Conservation (phyloP, 768 basidiomycete genomes). For the Leccinum sublutescens region DNA sequence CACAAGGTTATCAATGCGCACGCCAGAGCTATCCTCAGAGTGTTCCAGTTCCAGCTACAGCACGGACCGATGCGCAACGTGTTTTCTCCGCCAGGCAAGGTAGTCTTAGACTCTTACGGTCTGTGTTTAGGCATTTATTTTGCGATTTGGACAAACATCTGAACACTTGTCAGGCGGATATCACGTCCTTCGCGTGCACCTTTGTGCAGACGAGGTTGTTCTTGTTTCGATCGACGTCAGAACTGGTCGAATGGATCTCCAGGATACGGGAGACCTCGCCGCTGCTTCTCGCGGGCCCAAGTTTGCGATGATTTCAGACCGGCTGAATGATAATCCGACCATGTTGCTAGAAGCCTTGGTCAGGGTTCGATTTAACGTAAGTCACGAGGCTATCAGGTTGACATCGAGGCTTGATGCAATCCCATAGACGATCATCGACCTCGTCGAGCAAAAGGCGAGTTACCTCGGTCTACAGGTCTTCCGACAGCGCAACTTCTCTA, state of each 20-base stretch:
- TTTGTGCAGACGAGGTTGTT: slow-evolving; percentile 77
- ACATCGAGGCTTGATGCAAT: not conserved
- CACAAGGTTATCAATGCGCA: slow-evolving; percentile 64
- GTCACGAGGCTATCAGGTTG: slow-evolving; percentile 22
- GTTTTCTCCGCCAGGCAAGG: slow-evolving; percentile 62
- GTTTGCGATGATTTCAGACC: slow-evolving; percentile 56
- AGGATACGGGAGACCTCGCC: slow-evolving; percentile 79
- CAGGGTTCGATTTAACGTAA: slow-evolving; percentile 60
- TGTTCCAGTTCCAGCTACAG: slow-evolving; percentile 56
- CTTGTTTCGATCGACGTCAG: slow-evolving; percentile 75
- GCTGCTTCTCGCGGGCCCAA: slow-evolving; percentile 70
- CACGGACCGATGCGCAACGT: slow-evolving; percentile 48
- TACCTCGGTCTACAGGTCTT: slow-evolving; percentile 80
- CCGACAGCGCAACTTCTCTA: slow-evolving; percentile 63
- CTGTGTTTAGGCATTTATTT: slow-evolving; percentile 16
- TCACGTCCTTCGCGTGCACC: slow-evolving; percentile 60
- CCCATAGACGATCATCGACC: slow-evolving; percentile 78
- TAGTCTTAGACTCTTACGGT: slow-evolving; percentile 59
- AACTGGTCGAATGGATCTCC: slow-evolving; percentile 74
- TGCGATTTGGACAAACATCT: not conserved
- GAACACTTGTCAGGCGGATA: slow-evolving; percentile 44
- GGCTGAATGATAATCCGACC: slow-evolving; percentile 68
- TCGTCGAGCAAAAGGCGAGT: slow-evolving; percentile 81
- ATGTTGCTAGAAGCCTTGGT: slow-evolving; percentile 56
- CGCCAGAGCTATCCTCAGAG: slow-evolving; percentile 55